phyloP scores from a whole-genome alignment of 1,284 basidiomycete genomes.

The Vanrija sp. region DNA sequence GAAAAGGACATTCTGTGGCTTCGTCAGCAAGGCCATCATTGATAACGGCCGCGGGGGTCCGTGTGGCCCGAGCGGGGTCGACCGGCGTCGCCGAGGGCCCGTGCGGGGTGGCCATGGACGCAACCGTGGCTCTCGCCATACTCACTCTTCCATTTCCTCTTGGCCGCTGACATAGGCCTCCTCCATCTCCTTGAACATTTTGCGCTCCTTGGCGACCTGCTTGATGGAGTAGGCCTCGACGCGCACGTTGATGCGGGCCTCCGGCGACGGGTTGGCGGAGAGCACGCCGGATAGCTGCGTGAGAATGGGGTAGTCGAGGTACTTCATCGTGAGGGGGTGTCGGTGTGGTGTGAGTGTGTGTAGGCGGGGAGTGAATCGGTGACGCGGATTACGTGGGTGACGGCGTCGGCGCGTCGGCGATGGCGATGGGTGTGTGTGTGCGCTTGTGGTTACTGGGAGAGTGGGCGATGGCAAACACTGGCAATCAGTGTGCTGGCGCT shows the following conservation, averaged over 20 bases:
- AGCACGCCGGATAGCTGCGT: conserved; percentile 76
- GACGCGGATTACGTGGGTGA: neutral
- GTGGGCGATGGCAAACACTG: neutral
- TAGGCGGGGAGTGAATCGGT: neutral
- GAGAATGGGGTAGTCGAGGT: conserved; percentile 78
- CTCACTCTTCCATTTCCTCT: conserved; percentile 49
- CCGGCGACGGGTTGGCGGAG: conserved; percentile 63
- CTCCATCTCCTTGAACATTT: conserved; percentile 88
- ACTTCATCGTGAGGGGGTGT: conserved; percentile 66
- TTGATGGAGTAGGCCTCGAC: conserved; percentile 98
- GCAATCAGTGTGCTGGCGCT: neutral
- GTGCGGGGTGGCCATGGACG: too few relatives aligned
- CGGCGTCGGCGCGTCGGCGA: neutral
- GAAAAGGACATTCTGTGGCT: conserved; percentile 43
- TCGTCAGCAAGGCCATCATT: neutral
- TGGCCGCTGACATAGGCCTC: conserved; percentile 61
- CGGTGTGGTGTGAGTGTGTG: neutral
- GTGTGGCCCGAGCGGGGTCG: too few relatives aligned
- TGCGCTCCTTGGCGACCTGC: conserved; percentile 94
- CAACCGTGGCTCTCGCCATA: conserved; percentile 1
- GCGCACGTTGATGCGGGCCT: conserved; percentile 85
- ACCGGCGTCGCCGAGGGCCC: neutral
- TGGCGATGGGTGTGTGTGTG: neutral
- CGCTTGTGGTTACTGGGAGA: neutral
- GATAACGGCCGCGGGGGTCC: too few relatives aligned